Evolutionary conservation across 306 rosid genomes (phyloP).

Genomic region (Trifolium pratense): DNA sequence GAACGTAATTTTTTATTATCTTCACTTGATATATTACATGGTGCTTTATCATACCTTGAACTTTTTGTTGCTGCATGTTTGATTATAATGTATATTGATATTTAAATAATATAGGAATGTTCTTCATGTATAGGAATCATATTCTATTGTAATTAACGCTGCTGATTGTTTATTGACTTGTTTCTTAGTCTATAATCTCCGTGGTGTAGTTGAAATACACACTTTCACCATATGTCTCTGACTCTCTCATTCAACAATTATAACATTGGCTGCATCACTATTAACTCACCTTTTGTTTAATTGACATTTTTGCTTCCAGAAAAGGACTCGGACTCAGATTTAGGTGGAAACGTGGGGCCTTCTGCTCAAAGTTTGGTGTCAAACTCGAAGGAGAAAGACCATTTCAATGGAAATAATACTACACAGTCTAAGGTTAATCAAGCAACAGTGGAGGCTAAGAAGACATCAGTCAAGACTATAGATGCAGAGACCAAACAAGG

Average conservation of each 20-base stretch:
- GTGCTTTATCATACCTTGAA: constrained; percentile 25
- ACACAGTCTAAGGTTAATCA: constrained; percentile 47
- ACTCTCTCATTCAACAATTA: too few species aligned
- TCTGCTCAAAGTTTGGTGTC: constrained; percentile 42
- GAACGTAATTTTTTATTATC: neutral
- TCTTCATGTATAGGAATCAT: too few species aligned
- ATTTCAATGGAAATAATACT: constrained; percentile 40
- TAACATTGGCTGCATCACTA: neutral
- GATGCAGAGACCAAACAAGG: constrained; percentile 66
- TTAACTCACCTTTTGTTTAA: constrained; percentile 38
- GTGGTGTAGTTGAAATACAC: too few species aligned
- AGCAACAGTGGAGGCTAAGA: constrained; percentile 45
- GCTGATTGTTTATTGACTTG: too few species aligned
- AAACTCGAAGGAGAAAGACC: constrained; percentile 39
- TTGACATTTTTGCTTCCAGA: constrained; percentile 48
- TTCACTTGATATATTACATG: neutral
- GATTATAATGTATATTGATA: neutral
- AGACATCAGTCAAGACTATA: constrained; percentile 44
- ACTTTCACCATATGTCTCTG: too few species aligned
- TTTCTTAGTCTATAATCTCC: too few species aligned
- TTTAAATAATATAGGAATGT: too few species aligned
- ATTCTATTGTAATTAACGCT: too few species aligned
- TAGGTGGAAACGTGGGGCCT: constrained; percentile 37
- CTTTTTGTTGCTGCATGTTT: constrained; percentile 15
- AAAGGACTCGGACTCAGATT: constrained; percentile 50